These are phyloP conservation scores for Blumeriella jaapii DNA, from an alignment of 2,329 filamentous ascomycete genomes.

Conservation along the genomic window DNA sequence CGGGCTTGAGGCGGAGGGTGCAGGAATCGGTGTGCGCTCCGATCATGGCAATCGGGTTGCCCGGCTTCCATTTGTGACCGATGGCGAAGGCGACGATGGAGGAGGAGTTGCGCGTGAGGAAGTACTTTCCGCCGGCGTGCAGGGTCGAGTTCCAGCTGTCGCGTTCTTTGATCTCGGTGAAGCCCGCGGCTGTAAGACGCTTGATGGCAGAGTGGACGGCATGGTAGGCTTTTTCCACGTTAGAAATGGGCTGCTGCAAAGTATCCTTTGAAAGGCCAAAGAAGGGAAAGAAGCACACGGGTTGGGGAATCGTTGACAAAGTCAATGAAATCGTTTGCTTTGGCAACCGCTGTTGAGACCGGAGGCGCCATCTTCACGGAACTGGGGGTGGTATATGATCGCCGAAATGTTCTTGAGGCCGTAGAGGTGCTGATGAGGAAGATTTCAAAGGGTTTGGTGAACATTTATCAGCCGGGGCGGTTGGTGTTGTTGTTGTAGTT, in stretches of 20 bases:
- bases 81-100: slow-evolving; percentile 90
- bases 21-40: slow-evolving; percentile 95
- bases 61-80: slow-evolving; percentile 80
- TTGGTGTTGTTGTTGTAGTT: neutral
- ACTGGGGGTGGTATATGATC: slow-evolving; percentile 7
- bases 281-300: slow-evolving; percentile 44
- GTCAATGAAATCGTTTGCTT: slow-evolving; percentile 62
- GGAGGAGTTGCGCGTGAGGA: slow-evolving; percentile 84
- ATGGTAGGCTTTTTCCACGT: slow-evolving; percentile 65
- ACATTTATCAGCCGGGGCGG: neutral
- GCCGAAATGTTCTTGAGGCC: neutral
- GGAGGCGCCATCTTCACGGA: slow-evolving; percentile 17
- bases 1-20: slow-evolving; percentile 83
- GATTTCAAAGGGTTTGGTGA: neutral
- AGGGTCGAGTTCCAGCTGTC: slow-evolving; percentile 76
- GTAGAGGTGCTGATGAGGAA: neutral
- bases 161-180: slow-evolving; percentile 78
- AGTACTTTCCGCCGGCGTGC: slow-evolving; percentile 86
- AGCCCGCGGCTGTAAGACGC: slow-evolving; percentile 72
- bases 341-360: slow-evolving; percentile 20
- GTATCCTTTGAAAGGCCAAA: no score
- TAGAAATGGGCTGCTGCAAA: slow-evolving; percentile 3
- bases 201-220: slow-evolving; percentile 70
- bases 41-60: slow-evolving; percentile 84
- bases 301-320: slow-evolving; percentile 93